phyloP scores from a whole-genome alignment of 192 early-diverging fungal genomes.

The Mycoemilia scoparia region DNA sequence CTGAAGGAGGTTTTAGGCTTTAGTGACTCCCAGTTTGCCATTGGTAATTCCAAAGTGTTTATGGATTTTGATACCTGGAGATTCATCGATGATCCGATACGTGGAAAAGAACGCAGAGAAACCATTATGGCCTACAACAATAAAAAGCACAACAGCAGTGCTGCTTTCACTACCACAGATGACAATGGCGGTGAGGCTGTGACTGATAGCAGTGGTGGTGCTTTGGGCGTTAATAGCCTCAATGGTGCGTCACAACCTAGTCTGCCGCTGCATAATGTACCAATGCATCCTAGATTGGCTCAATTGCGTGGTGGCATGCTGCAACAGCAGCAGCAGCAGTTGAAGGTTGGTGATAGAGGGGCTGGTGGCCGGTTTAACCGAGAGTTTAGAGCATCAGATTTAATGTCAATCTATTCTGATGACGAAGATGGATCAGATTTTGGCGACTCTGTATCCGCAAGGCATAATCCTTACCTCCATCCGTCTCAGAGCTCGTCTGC shows the following conservation, averaged over 20 bases:
- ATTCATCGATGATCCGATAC: constrained; percentile 42
- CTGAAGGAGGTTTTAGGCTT: constrained; percentile 27
- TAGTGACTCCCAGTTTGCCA: constrained; percentile 25
- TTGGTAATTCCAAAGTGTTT: constrained; percentile 40
- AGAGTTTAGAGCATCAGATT: no score
- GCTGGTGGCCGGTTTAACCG: no score
- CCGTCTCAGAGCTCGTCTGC: no score
- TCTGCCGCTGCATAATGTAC: constrained; percentile 24
- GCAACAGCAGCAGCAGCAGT: background rate
- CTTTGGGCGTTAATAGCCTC: constrained; percentile 14
- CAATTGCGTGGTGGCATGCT: no score
- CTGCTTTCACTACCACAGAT: constrained; percentile 12
- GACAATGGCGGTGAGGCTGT: constrained; percentile 11
- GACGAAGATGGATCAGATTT: no score
- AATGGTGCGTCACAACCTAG: constrained; percentile 7
- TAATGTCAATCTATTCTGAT: no score
- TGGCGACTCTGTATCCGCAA: no score
- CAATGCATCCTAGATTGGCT: constrained; percentile 35
- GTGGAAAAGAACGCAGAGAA: constrained; percentile 39
- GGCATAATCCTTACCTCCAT: no score
- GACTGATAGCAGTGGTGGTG: constrained; percentile 22
- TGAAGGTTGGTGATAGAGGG: no score
- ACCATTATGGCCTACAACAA: constrained; percentile 10
- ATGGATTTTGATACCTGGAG: constrained; percentile 43
- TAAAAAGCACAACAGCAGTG: constrained; percentile 11